A percentile compares a stretch with the other conserved stretches of the same genome.
Evolutionary conservation across 2,329 filamentous ascomycete genomes (phyloP).

Genomic region (Alternaria arborescens): DNA sequence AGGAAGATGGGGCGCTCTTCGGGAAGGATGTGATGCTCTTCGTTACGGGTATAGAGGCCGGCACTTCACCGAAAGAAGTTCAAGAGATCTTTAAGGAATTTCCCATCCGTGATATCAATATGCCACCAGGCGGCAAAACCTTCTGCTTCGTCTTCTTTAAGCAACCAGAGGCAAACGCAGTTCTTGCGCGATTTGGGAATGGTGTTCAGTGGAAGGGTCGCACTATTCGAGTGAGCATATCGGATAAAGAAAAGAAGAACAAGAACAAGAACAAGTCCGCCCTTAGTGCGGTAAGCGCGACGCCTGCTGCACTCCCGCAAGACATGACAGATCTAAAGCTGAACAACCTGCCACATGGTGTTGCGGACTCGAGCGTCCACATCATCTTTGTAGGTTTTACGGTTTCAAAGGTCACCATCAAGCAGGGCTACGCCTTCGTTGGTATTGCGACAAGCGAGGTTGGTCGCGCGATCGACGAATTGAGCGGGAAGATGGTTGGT

Average conservation of each 20-base stretch:
- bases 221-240: background rate
- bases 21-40: background rate
- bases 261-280: background rate
- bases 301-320: background rate
- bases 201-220: background rate
- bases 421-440: background rate
- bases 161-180: background rate
- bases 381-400: background rate
- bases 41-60: background rate
- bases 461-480: background rate
- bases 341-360: background rate
- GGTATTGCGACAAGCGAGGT: background rate
- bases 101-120: background rate
- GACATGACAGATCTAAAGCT: background rate
- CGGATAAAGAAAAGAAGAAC: background rate
- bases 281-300: background rate
- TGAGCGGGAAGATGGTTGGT: background rate
- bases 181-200: background rate
- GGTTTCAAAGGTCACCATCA: background rate
- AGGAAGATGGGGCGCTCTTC: too few relatives aligned
- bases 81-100: background rate
- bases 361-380: background rate
- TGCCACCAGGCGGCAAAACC: background rate
- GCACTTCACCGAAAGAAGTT: background rate
- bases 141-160: background rate